A percentile compares a stretch with the other conserved stretches of the same genome.
These are phyloP conservation scores for Monosporascus ibericus DNA, from an alignment of 2,329 filamentous ascomycete genomes.

Conservation along the genomic window DNA sequence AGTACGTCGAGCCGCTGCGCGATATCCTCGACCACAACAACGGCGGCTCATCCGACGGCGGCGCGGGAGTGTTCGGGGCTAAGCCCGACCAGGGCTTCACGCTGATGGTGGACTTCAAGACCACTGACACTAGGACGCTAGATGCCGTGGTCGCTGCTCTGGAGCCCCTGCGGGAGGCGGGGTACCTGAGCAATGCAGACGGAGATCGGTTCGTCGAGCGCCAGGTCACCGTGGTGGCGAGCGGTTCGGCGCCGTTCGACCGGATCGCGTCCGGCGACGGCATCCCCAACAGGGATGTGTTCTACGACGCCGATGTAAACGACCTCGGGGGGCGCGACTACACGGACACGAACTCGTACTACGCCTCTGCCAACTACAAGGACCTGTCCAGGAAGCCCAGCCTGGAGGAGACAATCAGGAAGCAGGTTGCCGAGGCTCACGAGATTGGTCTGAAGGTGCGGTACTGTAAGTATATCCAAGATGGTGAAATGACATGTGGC, in stretches of 20 bases:
- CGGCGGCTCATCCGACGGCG: conserved; percentile 9
- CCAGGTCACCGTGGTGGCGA: conserved; percentile 22
- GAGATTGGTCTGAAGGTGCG: conserved; percentile 18
- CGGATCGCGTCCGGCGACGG: conserved; percentile 18
- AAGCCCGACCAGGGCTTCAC: conserved; percentile 15
- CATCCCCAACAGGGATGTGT: conserved; percentile 19
- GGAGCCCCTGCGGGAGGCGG: conserved; percentile 21
- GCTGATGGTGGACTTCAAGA: conserved; percentile 25
- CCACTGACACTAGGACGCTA: conserved; percentile 13
- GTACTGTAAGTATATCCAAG: conserved; percentile 19
- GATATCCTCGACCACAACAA: conserved; percentile 22
- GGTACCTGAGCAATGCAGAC: conserved; percentile 20
- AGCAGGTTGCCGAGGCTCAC: conserved; percentile 18
- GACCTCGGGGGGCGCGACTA: conserved; percentile 10
- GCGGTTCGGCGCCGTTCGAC: conserved; percentile 20
- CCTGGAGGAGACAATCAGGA: conserved; percentile 10
- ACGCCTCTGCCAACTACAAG: conserved; percentile 22
- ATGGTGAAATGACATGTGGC: no score
- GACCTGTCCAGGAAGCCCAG: conserved; percentile 15
- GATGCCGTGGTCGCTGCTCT: conserved; percentile 21
- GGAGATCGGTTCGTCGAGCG: conserved; percentile 14
- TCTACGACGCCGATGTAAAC: conserved; percentile 22
- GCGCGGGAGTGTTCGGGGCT: conserved; percentile 13
- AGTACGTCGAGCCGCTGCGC: conserved; percentile 21
- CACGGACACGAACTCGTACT: conserved; percentile 19